A percentile compares a stretch with the other conserved stretches of the same genome.
Evolutionary conservation across 139 green algal species (phyloP).

Genomic region (Auxenochlorella pyrenoidosa): DNA sequence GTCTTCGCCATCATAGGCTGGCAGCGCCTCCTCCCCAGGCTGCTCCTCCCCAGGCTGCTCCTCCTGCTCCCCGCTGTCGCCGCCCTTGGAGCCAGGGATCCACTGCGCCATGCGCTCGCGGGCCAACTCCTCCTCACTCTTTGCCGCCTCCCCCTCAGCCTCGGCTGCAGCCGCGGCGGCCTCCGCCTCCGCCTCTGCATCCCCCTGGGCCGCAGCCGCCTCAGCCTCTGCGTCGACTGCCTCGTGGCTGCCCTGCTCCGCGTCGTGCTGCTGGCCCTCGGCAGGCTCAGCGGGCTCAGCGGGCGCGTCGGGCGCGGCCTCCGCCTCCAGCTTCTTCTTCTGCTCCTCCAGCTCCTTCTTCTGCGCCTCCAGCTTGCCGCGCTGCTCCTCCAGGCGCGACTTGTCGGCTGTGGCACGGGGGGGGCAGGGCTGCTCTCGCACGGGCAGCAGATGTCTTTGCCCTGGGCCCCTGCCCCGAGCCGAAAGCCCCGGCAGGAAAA

Average conservation of each 20-base stretch:
- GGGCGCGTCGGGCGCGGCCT: not conserved
- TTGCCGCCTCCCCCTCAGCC: not conserved
- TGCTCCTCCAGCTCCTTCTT: slow-evolving; percentile 45
- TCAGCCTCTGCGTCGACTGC: slow-evolving; percentile 23
- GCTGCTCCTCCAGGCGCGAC: slow-evolving; percentile 52
- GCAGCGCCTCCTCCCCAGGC: slow-evolving; percentile 26
- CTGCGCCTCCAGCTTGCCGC: slow-evolving; percentile 49
- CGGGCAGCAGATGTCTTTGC: too few species aligned
- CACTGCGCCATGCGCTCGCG: slow-evolving; percentile 54
- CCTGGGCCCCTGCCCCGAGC: too few species aligned
- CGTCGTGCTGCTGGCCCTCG: not conserved
- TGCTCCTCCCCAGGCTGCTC: slow-evolving; percentile 36
- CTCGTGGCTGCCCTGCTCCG: not conserved
- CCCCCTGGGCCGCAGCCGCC: not conserved
- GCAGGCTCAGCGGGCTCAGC: not conserved
- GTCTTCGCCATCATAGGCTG: slow-evolving; percentile 19
- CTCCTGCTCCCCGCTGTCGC: slow-evolving; percentile 20
- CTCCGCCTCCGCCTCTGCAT: not conserved
- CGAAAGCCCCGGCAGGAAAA: too few species aligned
- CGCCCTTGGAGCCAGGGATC: slow-evolving; percentile 47
- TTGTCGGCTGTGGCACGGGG: not conserved
- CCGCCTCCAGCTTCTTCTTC: slow-evolving; percentile 42
- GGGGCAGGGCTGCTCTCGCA: not conserved
- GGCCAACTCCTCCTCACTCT: slow-evolving; percentile 58
- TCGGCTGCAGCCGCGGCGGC: slow-evolving; percentile 7